Evolutionary conservation across 257 asterid genomes (phyloP).

Genomic region (Nicotiana tomentosiformis): DNA sequence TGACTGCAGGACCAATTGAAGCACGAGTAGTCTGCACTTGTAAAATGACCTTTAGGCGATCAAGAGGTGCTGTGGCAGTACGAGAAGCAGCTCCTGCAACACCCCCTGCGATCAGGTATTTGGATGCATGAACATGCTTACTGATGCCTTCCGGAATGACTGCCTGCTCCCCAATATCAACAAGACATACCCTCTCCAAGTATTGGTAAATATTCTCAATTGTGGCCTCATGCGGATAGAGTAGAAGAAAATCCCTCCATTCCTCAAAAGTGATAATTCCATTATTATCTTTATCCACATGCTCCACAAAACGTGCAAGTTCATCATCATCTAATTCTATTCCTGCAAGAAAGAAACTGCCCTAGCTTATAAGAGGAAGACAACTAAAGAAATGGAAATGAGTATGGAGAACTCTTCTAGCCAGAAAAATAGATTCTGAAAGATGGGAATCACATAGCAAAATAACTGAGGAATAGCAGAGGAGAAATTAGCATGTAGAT

Average conservation of each 20-base stretch:
- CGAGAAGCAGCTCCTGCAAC: slow-evolving; percentile 99
- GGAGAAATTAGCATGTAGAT: not conserved
- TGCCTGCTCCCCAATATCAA: slow-evolving; percentile 96
- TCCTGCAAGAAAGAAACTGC: slow-evolving; percentile 82
- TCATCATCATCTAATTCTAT: slow-evolving; percentile 88
- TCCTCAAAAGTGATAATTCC: slow-evolving; percentile 97
- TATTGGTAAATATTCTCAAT: slow-evolving; percentile 86
- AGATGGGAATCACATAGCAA: not conserved
- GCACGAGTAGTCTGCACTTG: slow-evolving; percentile 89
- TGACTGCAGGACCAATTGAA: slow-evolving; percentile 61
- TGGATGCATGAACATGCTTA: slow-evolving; percentile 80
- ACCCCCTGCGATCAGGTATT: slow-evolving; percentile 90
- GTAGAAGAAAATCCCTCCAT: slow-evolving; percentile 95
- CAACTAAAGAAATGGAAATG: not conserved
- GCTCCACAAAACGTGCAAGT: slow-evolving; percentile 96
- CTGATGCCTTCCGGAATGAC: slow-evolving; percentile 97
- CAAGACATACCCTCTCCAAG: slow-evolving; percentile 91
- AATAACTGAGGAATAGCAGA: not conserved
- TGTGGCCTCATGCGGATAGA: slow-evolving; percentile 94
- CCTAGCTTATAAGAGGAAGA: slow-evolving; percentile 59
- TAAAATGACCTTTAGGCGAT: slow-evolving; percentile 79
- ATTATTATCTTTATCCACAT: slow-evolving; percentile 90
- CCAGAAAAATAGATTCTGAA: not conserved
- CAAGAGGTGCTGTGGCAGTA: slow-evolving; percentile 95
- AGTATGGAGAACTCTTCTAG: not conserved